Conservation (phyloP, 2,329 filamentous ascomycete species). For the Orbilia blumenaviensis region DNA sequence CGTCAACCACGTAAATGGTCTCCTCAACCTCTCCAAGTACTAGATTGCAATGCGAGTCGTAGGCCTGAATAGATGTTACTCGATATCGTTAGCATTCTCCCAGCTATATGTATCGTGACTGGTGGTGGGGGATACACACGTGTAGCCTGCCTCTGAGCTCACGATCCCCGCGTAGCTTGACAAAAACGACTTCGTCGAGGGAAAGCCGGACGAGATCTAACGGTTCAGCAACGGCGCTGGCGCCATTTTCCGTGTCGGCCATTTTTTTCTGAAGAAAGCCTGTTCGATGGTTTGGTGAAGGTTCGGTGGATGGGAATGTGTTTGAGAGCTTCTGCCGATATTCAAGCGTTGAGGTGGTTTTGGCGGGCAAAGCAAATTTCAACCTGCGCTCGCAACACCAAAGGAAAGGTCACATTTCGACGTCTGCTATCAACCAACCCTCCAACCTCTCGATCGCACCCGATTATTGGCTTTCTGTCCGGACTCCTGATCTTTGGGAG, state of each 20-base stretch:
- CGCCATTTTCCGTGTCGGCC: slow-evolving; percentile 79
- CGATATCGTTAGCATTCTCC: background rate
- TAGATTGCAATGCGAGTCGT: slow-evolving; percentile 97
- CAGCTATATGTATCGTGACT: background rate
- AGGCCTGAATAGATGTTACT: slow-evolving; percentile 71
- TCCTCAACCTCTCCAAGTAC: slow-evolving; percentile 96
- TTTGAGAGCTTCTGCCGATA: slow-evolving; percentile 20
- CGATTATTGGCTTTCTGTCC: slow-evolving; percentile 1
- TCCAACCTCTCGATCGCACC: slow-evolving; percentile 1
- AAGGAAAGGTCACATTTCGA: background rate
- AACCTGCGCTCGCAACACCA: slow-evolving; percentile 36
- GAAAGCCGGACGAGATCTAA: slow-evolving; percentile 94
- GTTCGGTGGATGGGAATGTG: slow-evolving; percentile 12
- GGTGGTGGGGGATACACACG: slow-evolving; percentile 67
- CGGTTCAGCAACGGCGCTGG: slow-evolving; percentile 81
- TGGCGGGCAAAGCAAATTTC: slow-evolving; percentile 39
- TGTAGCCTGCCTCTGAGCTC: slow-evolving; percentile 95
- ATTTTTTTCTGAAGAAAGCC: slow-evolving; percentile 67
- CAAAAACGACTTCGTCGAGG: slow-evolving; percentile 94
- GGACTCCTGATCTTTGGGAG: slow-evolving; percentile 27
- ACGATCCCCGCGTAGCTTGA: slow-evolving; percentile 93
- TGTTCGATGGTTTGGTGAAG: slow-evolving; percentile 34
- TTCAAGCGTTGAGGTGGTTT: slow-evolving; percentile 16
- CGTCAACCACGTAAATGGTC: slow-evolving; percentile 90
- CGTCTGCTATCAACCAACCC: background rate